These are phyloP conservation scores for Davidsoniella neocaledoniae DNA, from an alignment of 2,329 filamentous ascomycete genomes.

Conservation along the genomic window DNA sequence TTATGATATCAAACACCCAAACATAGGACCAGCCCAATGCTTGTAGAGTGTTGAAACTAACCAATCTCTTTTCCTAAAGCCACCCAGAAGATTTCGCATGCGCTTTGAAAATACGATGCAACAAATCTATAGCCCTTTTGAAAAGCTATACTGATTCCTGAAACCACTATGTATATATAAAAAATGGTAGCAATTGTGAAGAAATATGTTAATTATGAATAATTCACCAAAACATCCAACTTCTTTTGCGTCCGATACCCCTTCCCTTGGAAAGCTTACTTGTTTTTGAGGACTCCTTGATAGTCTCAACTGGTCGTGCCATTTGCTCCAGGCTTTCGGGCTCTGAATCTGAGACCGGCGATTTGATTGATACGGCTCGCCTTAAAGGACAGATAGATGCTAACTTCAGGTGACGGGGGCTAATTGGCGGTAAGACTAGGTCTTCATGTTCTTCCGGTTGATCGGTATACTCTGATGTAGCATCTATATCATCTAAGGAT, in stretches of 20 bases:
- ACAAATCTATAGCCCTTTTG: not conserved
- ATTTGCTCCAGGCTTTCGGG: too few species aligned
- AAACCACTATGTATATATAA: too few species aligned
- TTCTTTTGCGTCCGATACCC: not conserved
- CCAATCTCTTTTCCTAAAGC: not conserved
- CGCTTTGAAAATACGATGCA: not conserved
- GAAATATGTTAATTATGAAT: not conserved
- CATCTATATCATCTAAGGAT: not conserved
- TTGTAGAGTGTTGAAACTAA: not conserved
- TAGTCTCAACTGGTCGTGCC: too few species aligned
- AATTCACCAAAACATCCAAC: conserved; percentile 8
- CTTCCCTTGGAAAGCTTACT: not conserved
- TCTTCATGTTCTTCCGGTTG: not conserved
- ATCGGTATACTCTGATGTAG: not conserved
- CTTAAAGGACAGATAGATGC: conserved; percentile 10
- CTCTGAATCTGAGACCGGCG: not conserved
- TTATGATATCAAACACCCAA: not conserved
- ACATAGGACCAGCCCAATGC: conserved; percentile 5
- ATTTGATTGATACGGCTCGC: not conserved
- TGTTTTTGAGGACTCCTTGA: not conserved
- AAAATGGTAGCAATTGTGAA: too few species aligned
- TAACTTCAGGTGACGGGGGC: conserved; percentile 8
- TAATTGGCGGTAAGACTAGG: conserved; percentile 9
- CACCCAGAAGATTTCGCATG: conserved; percentile 2
- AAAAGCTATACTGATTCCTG: too few species aligned